Percentiles rank a stretch among this genome's conserved stretches.
Conservation (phyloP, 2,329 filamentous ascomycete species). For the Diaporthe ampelina region DNA sequence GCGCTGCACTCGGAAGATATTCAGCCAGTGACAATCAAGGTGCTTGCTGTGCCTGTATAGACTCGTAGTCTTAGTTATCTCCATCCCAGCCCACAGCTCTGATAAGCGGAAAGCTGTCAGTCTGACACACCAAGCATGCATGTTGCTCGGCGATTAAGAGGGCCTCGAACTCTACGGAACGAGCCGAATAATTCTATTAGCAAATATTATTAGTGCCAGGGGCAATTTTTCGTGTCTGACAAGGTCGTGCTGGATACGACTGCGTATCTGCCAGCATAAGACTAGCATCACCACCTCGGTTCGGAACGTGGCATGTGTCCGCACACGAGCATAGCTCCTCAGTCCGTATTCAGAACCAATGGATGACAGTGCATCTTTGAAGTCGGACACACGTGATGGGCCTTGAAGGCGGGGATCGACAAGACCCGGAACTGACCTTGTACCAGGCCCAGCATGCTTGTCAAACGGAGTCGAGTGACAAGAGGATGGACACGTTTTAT, state of each 20-base stretch:
- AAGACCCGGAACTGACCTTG: too few relatives aligned
- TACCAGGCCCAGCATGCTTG: neutral
- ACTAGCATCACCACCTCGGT: neutral
- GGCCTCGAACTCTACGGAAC: conserved; percentile 1
- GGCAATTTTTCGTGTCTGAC: neutral
- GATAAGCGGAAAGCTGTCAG: neutral
- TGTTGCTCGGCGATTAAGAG: neutral
- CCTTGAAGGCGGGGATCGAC: neutral
- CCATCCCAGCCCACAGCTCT: neutral
- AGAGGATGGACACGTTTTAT: neutral
- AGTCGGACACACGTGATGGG: neutral
- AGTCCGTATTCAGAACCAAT: too few relatives aligned
- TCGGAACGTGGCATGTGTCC: too few relatives aligned
- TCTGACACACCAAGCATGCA: conserved; percentile 12
- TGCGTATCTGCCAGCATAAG: neutral
- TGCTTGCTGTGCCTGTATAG: neutral
- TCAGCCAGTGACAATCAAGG: neutral
- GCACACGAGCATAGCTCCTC: neutral
- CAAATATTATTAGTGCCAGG: neutral
- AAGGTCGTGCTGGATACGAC: neutral
- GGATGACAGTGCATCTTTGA: neutral
- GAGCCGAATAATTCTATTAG: conserved; percentile 1
- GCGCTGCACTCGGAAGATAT: neutral
- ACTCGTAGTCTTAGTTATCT: neutral
- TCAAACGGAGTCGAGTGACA: neutral